A percentile compares a stretch with the other conserved stretches of the same genome.
Evolutionary conservation across 495 filamentous ascomycete species (phyloP).

Genomic region (Letharia lupina): DNA sequence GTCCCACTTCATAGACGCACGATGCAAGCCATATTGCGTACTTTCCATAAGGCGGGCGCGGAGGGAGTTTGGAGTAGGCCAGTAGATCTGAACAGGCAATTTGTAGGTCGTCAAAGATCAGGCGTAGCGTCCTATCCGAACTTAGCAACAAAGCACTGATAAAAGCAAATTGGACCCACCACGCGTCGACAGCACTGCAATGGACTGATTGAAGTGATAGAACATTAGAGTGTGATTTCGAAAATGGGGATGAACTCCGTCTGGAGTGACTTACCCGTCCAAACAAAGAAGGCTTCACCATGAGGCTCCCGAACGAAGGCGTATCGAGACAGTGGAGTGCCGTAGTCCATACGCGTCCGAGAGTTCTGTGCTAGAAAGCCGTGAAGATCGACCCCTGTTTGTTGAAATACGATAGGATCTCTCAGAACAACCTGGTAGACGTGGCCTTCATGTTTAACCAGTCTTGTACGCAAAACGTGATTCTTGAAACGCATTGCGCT

Average conservation of each 20-base stretch:
- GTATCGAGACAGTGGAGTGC: constrained; percentile 3
- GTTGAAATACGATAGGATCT: neutral
- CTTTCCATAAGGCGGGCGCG: neutral
- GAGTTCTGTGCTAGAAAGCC: neutral
- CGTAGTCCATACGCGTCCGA: neutral
- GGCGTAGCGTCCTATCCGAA: neutral
- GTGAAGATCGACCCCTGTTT: neutral
- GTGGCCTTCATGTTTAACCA: neutral
- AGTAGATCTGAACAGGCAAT: neutral
- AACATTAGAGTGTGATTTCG: neutral
- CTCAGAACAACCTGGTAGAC: constrained; percentile 7
- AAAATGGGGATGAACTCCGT: too few species aligned
- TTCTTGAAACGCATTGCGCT: constrained; percentile 3
- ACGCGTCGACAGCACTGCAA: neutral
- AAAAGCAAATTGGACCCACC: neutral
- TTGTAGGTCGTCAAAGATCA: constrained; percentile 5
- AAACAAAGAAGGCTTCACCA: constrained; percentile 2
- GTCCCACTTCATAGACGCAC: neutral
- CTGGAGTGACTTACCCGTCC: constrained; percentile 5
- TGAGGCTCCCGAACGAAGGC: neutral
- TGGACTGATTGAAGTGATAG: neutral
- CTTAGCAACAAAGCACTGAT: neutral
- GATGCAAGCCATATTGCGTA: neutral
- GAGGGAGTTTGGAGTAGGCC: neutral
- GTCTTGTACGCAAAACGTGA: constrained; percentile 7